Base-by-base conservation (phyloP, 1,139 yeast species). In the Zygosaccharomyces sapae region DNA sequence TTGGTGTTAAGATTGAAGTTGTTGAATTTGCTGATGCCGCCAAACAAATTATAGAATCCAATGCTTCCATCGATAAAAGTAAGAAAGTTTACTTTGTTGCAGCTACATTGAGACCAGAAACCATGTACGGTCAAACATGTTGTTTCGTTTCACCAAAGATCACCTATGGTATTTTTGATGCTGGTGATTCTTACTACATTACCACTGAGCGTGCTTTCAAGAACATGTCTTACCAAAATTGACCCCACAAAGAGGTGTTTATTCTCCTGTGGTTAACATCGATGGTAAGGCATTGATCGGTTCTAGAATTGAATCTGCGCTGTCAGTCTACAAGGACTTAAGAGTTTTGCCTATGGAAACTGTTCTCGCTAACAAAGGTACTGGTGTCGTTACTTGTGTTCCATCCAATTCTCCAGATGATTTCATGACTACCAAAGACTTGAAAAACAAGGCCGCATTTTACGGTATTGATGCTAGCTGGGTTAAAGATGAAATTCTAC, bases 321-420 rank as follows among this genome's bases (percentile, higher is more conserved):
- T 86, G 57, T 80, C 97, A 12, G 76, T 75, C 16, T 74, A 81
- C 67, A 73, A 80, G 48, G 81, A 86, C 60, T 74, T 92, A 58
- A 79, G 94, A 63, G 85, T 94, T 50, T 77, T 92, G 59, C 99
- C 99, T 57, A 92, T 92, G 99, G 97, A 92, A 70, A 88, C 97
- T 33, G 92, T 94, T 50, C 76, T 92, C 68, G 95, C 96, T 37
- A 76, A 82, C 50, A 92, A 94, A 74, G 98, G 98, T 77, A 94
- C 98, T 44, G 98, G 97, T 74, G 97, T 92, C 38, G 98, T 94
- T 50, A 92, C 97, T 10, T 94, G 97, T 74, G 98, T 90, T 55
- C 98, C 98, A 55, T 85, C 96, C 12, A 97, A 90, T 70, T 90
- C 97, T 49, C 97, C 99, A 52, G 99, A 94, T 72, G 98, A 92